phyloP scores from a whole-genome alignment of 352 stramenopile species.

The Phytopythium ostracodes region DNA sequence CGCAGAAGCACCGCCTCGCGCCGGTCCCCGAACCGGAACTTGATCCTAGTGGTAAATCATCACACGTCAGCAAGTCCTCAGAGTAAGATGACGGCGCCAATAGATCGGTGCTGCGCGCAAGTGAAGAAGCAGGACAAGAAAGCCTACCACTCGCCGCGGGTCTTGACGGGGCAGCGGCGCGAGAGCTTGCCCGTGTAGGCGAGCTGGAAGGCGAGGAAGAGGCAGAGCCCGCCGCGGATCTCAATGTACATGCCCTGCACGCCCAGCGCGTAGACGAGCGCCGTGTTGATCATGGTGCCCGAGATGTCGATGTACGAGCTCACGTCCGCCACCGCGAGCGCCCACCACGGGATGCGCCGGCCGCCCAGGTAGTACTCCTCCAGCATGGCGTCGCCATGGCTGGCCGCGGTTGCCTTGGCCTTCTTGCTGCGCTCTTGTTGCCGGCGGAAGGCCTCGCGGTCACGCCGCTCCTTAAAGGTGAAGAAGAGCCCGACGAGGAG shows the following conservation, averaged over 20 bases:
- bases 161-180: conserved; percentile 70
- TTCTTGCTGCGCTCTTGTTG: conserved; percentile 17
- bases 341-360: conserved; percentile 65
- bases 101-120: too few species aligned
- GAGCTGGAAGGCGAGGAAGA: conserved; percentile 79
- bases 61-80: too few species aligned
- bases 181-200: conserved; percentile 79
- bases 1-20: conserved; percentile 51
- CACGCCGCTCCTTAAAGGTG: conserved; percentile 51
- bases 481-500: conserved; percentile 64
- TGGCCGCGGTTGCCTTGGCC: conserved; percentile 4
- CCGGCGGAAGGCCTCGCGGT: conserved; percentile 28
- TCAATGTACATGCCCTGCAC: conserved; percentile 85
- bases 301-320: conserved; percentile 86
- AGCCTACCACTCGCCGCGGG: conserved; percentile 64
- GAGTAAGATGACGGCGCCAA: too few species aligned
- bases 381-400: conserved; percentile 29
- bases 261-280: conserved; percentile 74
- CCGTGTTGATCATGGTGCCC: conserved; percentile 84
- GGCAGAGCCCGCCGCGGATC: conserved; percentile 66
- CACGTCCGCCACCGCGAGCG: conserved; percentile 68
- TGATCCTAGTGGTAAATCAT: conserved; percentile 59
- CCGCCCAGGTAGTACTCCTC: conserved; percentile 79
- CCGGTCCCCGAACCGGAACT: conserved; percentile 66
- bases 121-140: too few species aligned